Percentiles rank a stretch among this genome's conserved stretches.
phyloP scores from a whole-genome alignment of 306 rosid genomes.

The Psophocarpus tetragonolobus region DNA sequence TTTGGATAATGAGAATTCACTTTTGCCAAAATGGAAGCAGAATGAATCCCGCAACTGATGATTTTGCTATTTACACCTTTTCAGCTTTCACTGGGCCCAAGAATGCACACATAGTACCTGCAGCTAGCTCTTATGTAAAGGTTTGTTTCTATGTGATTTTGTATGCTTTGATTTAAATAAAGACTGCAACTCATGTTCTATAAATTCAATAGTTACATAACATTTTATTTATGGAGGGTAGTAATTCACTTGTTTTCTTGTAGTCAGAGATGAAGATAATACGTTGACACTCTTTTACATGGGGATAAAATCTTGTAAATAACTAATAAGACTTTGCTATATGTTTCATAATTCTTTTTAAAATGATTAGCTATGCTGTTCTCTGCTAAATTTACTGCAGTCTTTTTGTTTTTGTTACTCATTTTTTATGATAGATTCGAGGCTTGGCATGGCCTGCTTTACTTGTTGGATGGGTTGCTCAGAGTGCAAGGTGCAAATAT shows the following conservation, averaged over 20 bases:
- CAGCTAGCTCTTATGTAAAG: constrained; percentile 87
- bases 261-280: constrained; percentile 10
- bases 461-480: constrained; percentile 71
- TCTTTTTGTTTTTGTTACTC: not conserved
- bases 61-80: constrained; percentile 39
- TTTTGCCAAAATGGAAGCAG: constrained; percentile 19
- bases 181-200: constrained; percentile 16
- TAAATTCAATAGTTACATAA: not conserved
- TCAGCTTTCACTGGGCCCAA: constrained; percentile 86
- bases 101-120: constrained; percentile 67
- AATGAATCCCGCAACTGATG: constrained; percentile 37
- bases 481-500: constrained; percentile 63
- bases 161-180: not conserved
- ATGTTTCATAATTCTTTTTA: constrained; percentile 3
- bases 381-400: constrained; percentile 23
- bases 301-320: constrained; percentile 18
- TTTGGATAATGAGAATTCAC: constrained; percentile 18
- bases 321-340: not conserved
- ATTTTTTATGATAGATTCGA: constrained; percentile 52
- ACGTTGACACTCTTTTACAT: not conserved
- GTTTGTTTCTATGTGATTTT: constrained; percentile 41
- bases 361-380: constrained; percentile 31
- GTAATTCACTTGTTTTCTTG: constrained; percentile 20
- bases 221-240: constrained; percentile 1
- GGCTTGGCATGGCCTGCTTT: constrained; percentile 78